These are phyloP conservation scores for Oxytropis ochrocephala DNA, from an alignment of 306 rosid genomes.

Conservation along the genomic window DNA sequence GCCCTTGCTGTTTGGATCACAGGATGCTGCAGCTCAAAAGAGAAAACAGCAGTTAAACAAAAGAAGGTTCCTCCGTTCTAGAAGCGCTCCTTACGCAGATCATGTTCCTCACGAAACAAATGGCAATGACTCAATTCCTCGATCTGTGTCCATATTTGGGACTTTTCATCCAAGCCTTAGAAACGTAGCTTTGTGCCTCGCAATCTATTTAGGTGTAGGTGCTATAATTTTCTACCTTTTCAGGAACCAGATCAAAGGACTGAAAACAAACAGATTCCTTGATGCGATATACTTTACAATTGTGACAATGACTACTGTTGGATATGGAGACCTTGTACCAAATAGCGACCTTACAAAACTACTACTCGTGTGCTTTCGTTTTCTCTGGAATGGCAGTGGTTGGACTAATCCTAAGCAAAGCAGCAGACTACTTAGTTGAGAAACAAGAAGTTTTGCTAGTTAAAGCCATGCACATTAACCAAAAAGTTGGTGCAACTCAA, in stretches of 20 bases:
- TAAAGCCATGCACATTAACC: slow-evolving; percentile 31
- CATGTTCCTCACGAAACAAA: background rate
- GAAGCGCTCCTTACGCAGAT: slow-evolving; percentile 50
- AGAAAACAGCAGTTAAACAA: slow-evolving; percentile 15
- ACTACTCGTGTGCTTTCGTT: slow-evolving; percentile 44
- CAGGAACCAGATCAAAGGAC: slow-evolving; percentile 35
- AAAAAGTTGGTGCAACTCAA: slow-evolving; percentile 21
- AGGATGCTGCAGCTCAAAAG: slow-evolving; percentile 20
- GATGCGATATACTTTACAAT: slow-evolving; percentile 43
- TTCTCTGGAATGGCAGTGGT: slow-evolving; percentile 47
- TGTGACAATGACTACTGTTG: slow-evolving; percentile 53
- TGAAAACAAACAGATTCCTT: slow-evolving; percentile 30
- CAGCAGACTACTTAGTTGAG: slow-evolving; percentile 45
- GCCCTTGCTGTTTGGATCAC: slow-evolving; percentile 29
- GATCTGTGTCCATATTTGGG: slow-evolving; percentile 19
- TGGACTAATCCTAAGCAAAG: slow-evolving; percentile 37
- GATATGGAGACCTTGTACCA: slow-evolving; percentile 52
- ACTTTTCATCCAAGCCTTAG: slow-evolving; percentile 30
- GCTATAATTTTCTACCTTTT: slow-evolving; percentile 34
- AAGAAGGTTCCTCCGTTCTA: slow-evolving; percentile 37
- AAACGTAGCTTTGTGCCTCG: slow-evolving; percentile 22
- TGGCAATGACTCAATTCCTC: background rate
- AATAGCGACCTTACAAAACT: slow-evolving; percentile 36
- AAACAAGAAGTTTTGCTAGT: slow-evolving; percentile 40
- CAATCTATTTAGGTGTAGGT: slow-evolving; percentile 34